Base-by-base conservation (phyloP, 371 early-diverging fungal species). In the Mucor lusitanicus region DNA sequence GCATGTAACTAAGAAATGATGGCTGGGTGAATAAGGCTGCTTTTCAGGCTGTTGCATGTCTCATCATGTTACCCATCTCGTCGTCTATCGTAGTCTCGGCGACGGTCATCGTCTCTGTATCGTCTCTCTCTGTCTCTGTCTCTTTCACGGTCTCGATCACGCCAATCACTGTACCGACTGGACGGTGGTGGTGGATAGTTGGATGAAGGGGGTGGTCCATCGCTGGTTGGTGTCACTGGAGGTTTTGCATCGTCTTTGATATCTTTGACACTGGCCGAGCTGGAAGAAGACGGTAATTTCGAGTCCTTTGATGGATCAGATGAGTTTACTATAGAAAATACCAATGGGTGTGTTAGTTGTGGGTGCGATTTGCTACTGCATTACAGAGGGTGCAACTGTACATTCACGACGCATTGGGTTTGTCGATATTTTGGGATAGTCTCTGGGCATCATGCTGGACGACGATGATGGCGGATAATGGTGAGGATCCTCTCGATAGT, bases 41-140 rank as follows among this genome's bases (percentile, higher is more conserved):
- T n/a, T 6, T 3, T 8, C 9, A 37, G 56, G 56, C 37, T 53
- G 40, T 55, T 17, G 30, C 50, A 32, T 56, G 3, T 11, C 11
- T 53, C 12, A 12, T 11, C 2, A 33, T 23, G n/a, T 61, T 72
- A 75, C 76, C 74, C 73, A 59, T 70, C 77, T 21, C 76, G 65
- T 37, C 81, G 62, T 59, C 78, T 67, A 58, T 83, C 83, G 46
- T 79, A 75, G 28, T 80, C 83, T 55, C 83, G 70, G 27, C 83
- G 77, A 25, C 82, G 75, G 25, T 82, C 82, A 35, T 83, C 83
- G n/a, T 80, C 81, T 39, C 79, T 62, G 50, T 74, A 80, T 46
- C 81, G 64, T 55, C 80, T 58, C 1, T 80, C 73, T 59, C 84
- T 64, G n/a, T 82, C 82, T 17, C 85, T 70, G 0, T 82, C 82